phyloP scores from a whole-genome alignment of 768 basidiomycete genomes.

The Mycena maculata region DNA sequence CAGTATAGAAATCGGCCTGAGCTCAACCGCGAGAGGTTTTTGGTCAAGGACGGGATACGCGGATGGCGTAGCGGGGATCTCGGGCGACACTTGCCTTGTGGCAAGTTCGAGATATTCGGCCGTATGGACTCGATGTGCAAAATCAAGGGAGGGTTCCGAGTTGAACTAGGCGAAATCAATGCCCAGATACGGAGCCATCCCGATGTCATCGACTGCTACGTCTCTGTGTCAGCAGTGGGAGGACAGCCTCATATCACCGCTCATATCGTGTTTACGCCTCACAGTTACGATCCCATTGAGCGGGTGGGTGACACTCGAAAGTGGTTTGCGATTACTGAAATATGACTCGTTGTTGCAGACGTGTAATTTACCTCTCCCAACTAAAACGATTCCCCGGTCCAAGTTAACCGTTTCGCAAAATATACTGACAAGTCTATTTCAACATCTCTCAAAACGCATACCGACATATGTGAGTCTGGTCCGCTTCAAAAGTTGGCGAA shows the following conservation, averaged over 20 bases:
- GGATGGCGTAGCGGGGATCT: slow-evolving; percentile 22
- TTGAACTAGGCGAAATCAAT: slow-evolving; percentile 17
- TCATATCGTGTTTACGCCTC: slow-evolving; percentile 2
- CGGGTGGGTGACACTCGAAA: background rate
- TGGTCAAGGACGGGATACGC: slow-evolving; percentile 18
- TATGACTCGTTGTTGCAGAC: background rate
- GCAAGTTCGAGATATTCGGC: slow-evolving; percentile 16
- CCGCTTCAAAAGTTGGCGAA: background rate
- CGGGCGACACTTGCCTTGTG: slow-evolving; percentile 15
- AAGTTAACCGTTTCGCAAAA: background rate
- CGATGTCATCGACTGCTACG: background rate
- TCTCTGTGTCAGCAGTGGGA: background rate
- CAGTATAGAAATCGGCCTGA: slow-evolving; percentile 17
- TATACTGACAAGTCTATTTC: background rate
- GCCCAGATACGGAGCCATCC: slow-evolving; percentile 2
- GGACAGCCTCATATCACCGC: background rate
- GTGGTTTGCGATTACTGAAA: background rate
- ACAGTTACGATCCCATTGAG: background rate
- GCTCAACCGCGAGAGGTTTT: slow-evolving; percentile 11
- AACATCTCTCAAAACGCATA: slow-evolving; percentile 4
- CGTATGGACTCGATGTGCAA: slow-evolving; percentile 22
- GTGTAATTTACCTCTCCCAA: background rate
- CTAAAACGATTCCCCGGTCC: background rate
- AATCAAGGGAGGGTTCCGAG: slow-evolving; percentile 21
- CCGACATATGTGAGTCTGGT: slow-evolving; percentile 4